Conservation (phyloP, 2,329 filamentous ascomycete species). For the Ophiostoma fasciatum region DNA sequence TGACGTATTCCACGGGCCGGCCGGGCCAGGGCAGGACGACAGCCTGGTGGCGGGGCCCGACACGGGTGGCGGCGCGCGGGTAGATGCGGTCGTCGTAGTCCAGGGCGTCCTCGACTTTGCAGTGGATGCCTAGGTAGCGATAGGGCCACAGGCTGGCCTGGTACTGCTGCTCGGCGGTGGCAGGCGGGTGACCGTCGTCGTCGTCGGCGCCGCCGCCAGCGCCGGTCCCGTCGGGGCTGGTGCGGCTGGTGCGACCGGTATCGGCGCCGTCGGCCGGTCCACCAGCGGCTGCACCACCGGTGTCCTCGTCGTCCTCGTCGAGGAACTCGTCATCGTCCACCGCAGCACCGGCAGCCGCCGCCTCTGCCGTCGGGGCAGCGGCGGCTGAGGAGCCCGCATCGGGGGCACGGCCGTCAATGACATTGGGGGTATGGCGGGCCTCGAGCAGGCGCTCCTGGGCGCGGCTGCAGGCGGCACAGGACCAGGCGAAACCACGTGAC, state of each 20-base stretch:
- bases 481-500: constrained; percentile 94
- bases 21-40: constrained; percentile 76
- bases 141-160: constrained; percentile 94
- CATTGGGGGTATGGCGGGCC: constrained; percentile 68
- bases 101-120: constrained; percentile 83
- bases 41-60: constrained; percentile 86
- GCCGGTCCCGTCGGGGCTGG: constrained; percentile 51
- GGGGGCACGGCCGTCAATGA: constrained; percentile 51
- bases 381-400: too few species aligned
- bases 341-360: constrained; percentile 27
- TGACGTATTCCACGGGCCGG: constrained; percentile 76
- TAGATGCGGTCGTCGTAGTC: constrained; percentile 98
- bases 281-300: constrained; percentile 35
- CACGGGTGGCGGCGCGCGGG: constrained; percentile 79
- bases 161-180: constrained; percentile 75
- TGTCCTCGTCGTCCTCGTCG: constrained; percentile 65
- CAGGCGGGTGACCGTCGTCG: constrained; percentile 38
- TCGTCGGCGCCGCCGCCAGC: too few species aligned
- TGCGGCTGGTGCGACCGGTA: constrained; percentile 46
- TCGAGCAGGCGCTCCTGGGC: constrained; percentile 90
- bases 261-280: constrained; percentile 36
- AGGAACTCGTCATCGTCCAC: constrained; percentile 47
- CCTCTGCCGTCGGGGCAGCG: too few species aligned
- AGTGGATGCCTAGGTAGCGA: constrained; percentile 89
- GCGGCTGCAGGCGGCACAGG: constrained; percentile 87